Evolutionary conservation across 495 filamentous ascomycete genomes (phyloP).

Genomic region (Terfezia claveryi): DNA sequence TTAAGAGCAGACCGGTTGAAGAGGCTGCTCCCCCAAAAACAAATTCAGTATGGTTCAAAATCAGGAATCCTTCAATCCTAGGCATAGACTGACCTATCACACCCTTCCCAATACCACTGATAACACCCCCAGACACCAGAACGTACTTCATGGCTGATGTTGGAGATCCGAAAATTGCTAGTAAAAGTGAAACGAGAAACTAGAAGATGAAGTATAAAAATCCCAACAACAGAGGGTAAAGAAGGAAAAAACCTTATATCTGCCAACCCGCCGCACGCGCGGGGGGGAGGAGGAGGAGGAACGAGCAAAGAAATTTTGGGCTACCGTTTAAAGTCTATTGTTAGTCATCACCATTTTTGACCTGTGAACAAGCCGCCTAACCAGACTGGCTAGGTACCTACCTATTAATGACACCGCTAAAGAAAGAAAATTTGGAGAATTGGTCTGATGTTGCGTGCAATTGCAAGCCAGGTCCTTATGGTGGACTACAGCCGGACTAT

Average conservation of each 20-base stretch:
- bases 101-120: conserved; percentile 66
- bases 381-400: no score
- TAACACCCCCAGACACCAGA: conserved; percentile 63
- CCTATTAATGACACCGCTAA: no score
- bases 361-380: no score
- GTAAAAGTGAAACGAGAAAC: not conserved
- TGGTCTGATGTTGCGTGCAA: no score
- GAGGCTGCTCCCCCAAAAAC: conserved; percentile 28
- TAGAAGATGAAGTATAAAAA: not conserved
- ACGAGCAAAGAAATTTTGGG: not conserved
- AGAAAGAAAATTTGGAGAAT: no score
- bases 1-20: conserved; percentile 57
- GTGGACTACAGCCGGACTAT: no score
- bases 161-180: not conserved
- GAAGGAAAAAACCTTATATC: not conserved
- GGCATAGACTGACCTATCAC: conserved; percentile 38
- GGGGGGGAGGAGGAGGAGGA: conserved; percentile 2
- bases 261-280: not conserved
- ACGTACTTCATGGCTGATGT: conserved; percentile 53
- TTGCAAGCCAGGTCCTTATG: no score
- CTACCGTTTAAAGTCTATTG: not conserved
- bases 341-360: not conserved
- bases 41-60: conserved; percentile 4
- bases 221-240: not conserved
- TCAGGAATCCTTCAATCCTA: conserved; percentile 5